Evolutionary conservation across 306 rosid genomes (phyloP).

Genomic region (Inga laurina): DNA sequence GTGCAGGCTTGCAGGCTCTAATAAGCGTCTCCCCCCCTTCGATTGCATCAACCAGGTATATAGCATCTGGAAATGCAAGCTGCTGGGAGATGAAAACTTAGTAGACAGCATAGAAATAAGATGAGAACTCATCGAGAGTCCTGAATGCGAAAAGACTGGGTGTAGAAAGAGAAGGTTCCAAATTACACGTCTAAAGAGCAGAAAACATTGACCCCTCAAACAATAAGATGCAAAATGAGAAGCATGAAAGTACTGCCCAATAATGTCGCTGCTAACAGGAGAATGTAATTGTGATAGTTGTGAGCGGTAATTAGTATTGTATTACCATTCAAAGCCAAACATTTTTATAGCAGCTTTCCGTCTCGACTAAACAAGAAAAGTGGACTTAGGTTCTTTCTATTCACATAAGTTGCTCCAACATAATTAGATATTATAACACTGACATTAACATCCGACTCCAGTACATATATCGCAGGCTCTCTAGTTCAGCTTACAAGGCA

Average conservation of each 20-base stretch:
- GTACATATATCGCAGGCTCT: neutral
- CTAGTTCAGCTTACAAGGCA: neutral
- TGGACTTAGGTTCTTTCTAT: neutral
- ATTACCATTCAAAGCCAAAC: neutral
- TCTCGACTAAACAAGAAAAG: neutral
- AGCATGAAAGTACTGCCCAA: neutral
- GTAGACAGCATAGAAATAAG: neutral
- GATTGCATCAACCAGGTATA: conserved; percentile 92
- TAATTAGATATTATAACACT: neutral
- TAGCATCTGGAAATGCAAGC: conserved; percentile 95
- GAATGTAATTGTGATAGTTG: neutral
- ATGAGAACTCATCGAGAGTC: neutral
- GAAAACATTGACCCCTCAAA: neutral
- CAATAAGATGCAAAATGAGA: neutral
- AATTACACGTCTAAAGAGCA: neutral
- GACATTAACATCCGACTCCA: neutral
- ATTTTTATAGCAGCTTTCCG: neutral
- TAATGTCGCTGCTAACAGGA: neutral
- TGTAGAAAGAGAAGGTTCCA: neutral
- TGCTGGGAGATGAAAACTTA: conserved; percentile 39
- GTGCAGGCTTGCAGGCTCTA: conserved; percentile 96
- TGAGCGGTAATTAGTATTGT: neutral
- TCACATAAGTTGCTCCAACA: neutral
- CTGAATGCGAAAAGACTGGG: neutral
- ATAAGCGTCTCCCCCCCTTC: conserved; percentile 83